Percentiles rank a stretch among this genome's conserved stretches.
Evolutionary conservation across 2,329 filamentous ascomycete genomes (phyloP).

Genomic region (Fusarium hostae): DNA sequence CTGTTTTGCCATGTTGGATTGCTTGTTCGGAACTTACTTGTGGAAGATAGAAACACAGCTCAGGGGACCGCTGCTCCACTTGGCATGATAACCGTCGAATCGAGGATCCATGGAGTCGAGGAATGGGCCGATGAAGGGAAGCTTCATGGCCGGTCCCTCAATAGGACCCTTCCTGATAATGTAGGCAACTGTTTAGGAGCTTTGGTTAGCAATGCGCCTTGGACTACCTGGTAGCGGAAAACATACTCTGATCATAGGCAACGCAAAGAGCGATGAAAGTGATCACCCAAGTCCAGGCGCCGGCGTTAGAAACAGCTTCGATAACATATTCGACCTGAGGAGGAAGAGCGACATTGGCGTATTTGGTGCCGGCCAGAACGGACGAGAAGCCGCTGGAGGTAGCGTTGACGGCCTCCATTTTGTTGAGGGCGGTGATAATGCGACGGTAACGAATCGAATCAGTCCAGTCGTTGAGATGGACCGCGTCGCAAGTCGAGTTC

Average conservation of each 20-base stretch:
- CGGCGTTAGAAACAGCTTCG: conserved; percentile 66
- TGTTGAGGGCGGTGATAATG: conserved; percentile 15
- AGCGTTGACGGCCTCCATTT: conserved; percentile 69
- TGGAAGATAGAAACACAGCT: conserved; percentile 99
- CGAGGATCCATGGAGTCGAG: conserved; percentile 91
- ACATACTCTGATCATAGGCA: conserved; percentile 90
- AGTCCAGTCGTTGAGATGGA: not conserved
- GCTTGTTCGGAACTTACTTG: conserved; percentile 73
- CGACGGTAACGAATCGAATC: conserved; percentile 8
- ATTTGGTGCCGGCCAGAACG: conserved; percentile 71
- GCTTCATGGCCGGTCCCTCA: conserved; percentile 78
- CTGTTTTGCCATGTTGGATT: not conserved
- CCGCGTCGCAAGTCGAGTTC: conserved; percentile 24
- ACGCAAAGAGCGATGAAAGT: conserved; percentile 78
- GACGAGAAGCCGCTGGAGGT: conserved; percentile 74
- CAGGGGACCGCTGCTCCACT: conserved; percentile 90
- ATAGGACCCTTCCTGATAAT: conserved; percentile 80
- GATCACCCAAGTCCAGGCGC: conserved; percentile 71
- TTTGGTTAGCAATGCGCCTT: conserved; percentile 34
- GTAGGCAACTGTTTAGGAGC: conserved; percentile 71
- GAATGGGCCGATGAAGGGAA: conserved; percentile 95
- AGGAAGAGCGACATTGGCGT: conserved; percentile 60
- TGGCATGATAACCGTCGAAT: conserved; percentile 89
- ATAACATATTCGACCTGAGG: conserved; percentile 67
- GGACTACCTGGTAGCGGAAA: not conserved